Evolutionary conservation across 345 rosid genomes (phyloP), one percentile per base, ranked within the genome.

Genomic region (Citrus maxima): DNA sequence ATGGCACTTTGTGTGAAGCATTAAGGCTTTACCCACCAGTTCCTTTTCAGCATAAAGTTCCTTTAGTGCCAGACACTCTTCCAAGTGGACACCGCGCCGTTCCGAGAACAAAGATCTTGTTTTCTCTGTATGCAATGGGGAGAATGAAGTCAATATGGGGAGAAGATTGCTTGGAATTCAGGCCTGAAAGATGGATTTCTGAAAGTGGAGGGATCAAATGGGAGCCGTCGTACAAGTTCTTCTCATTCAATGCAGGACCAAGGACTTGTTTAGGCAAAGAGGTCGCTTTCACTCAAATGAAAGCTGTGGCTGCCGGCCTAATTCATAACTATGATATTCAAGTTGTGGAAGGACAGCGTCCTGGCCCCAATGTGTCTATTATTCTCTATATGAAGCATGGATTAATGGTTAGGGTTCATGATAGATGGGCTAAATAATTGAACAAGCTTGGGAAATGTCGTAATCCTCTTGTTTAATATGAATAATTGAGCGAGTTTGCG

Each of bases 181-280:
- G 70, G 76, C 89, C 89, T 0, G 89, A 84, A 25, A 79, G 89
- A 51, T 84, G 89, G 89, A 84, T 84, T 24, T 59, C 80, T 2
- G 68, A 59, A 10, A 67, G 25, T 42, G 87, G 89, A 55, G 64
- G 73, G 64, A 66, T 87, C 6, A 82, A 35, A 62, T 84, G 81
- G 14, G 49, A 56, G 6, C 46, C 46, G 13, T 40, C 46, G 10
- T 34, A 32, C 66, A 73, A 58, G 78, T 76, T 76, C 71, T 63
- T 65, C 0, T 37, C 72, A 3, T 76, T 76, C 72, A 76, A 63
- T 10, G 72, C 61, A 8, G 71, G 78, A n/a, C 78, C 78, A 10
- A 76, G 78, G 60, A 49, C 35, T 4, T 76, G 78, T 49, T 2
- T 65, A 7, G 72, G 78, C 6, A 76, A 65, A 32, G 62, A 64